Conservation (phyloP, 352 stramenopile species). For the Pythium phragmiticola region DNA sequence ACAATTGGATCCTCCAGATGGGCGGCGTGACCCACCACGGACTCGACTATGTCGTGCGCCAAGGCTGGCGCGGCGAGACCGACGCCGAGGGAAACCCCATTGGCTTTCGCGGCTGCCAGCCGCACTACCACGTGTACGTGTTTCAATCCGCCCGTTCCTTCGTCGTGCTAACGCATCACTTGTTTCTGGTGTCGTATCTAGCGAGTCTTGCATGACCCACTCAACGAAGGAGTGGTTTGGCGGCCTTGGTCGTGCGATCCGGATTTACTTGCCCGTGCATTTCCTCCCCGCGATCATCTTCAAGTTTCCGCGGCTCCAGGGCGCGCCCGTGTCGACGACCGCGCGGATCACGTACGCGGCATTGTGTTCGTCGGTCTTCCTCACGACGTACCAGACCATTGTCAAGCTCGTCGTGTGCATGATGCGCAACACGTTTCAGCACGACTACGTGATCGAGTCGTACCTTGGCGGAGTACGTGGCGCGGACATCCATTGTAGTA, state of each 20-base stretch:
- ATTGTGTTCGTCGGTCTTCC: constrained; percentile 76
- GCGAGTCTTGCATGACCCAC: constrained; percentile 83
- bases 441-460: constrained; percentile 46
- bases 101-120: constrained; percentile 73
- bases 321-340: constrained; percentile 43
- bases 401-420: constrained; percentile 77
- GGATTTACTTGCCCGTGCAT: constrained; percentile 83
- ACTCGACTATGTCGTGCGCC: constrained; percentile 65
- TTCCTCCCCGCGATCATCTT: constrained; percentile 77
- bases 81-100: constrained; percentile 38
- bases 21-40: constrained; percentile 72
- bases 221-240: constrained; percentile 72
- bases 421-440: constrained; percentile 68
- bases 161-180: background rate
- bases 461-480: constrained; percentile 56
- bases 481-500: background rate
- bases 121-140: constrained; percentile 83
- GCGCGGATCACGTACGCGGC: constrained; percentile 58
- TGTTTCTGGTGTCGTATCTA: constrained; percentile 19
- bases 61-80: constrained; percentile 49
- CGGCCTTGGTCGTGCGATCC: constrained; percentile 64
- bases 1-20: constrained; percentile 81
- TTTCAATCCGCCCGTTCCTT: background rate
- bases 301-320: constrained; percentile 58
- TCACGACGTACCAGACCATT: constrained; percentile 80